Evolutionary conservation across 352 stramenopile species (phyloP).

Genomic region (Globisporangium cystogenes): DNA sequence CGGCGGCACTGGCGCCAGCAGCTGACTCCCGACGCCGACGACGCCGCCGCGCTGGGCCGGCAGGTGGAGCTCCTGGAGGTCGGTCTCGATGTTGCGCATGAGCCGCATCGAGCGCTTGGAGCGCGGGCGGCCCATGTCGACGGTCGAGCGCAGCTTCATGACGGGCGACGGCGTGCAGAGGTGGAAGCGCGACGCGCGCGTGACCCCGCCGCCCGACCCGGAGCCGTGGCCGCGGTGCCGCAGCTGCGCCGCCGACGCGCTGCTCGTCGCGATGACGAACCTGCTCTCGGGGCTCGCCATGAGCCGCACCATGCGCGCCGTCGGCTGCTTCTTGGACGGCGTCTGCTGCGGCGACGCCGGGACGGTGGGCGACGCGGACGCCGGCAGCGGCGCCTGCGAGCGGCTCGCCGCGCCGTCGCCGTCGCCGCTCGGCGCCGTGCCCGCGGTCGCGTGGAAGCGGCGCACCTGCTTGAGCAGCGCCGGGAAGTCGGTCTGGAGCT

Average conservation of each 20-base stretch:
- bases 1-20: not conserved
- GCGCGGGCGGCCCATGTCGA: constrained; percentile 66
- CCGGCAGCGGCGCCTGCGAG: not conserved
- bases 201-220: constrained; percentile 9
- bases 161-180: constrained; percentile 78
- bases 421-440: not conserved
- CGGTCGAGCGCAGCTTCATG: constrained; percentile 71
- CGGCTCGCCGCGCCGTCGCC: not conserved
- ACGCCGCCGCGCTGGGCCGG: too few species aligned
- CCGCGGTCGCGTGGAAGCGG: constrained; percentile 17
- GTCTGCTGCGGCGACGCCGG: constrained; percentile 6
- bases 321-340: constrained; percentile 8
- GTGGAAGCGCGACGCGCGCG: constrained; percentile 38
- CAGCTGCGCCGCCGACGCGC: not conserved
- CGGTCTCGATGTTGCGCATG: constrained; percentile 50
- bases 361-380: not conserved
- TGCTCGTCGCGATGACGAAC: constrained; percentile 20
- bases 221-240: constrained; percentile 12
- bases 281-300: constrained; percentile 26
- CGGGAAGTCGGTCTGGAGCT: constrained; percentile 22
- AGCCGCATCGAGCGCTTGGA: constrained; percentile 54
- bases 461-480: constrained; percentile 43
- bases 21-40: too few species aligned
- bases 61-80: constrained; percentile 27
- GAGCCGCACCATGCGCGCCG: constrained; percentile 21